Base-by-base conservation (phyloP, 768 basidiomycete species). In the Tricholoma furcatifolium region DNA sequence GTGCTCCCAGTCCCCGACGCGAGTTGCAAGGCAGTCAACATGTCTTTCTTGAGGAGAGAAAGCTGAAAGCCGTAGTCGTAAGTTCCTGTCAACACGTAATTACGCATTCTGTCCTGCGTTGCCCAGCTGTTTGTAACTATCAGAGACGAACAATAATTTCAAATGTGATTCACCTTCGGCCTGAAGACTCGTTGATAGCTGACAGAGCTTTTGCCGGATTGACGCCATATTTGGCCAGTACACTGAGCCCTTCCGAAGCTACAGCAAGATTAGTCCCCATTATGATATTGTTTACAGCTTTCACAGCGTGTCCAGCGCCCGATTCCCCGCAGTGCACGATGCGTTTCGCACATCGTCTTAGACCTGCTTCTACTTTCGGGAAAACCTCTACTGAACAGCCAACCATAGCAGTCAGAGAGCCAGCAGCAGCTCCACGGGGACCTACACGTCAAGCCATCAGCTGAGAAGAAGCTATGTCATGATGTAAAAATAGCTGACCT, bases 11-110 rank as follows among this genome's bases (percentile, higher is more conserved):
- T 40, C 35, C 38, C 44, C 15, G 50, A 56, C 12, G 54, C 54
- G 23, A 56, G 49, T 10, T 47, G 43, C 24, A 56, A 43, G 12
- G 54, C 54, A 17, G 45, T 56, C n/a, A 36, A 20, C 54, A 56
- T 56, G 31, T 56, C 54, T 27, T 56, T 56, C 34, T 50, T 43
- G 27, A 56, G 54, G 23, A 56, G 50, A 10, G 50, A 51, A 3
- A 56, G 40, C 41, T 56, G 50, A 21, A 56, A 56, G 7, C 54
- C 54, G 18, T 47, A 51, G 24, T 56, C 50, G 14, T 56, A 56
- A n/a, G 49, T 47, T 18, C 45, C 49, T n/a, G 50, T 43, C 21
- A 56, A 12, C 32, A 56, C 45, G 27, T 56, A 47, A 1, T 56
- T 47, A 8, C 15, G 44, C 27, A 56, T 46, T 6, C 50, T 41